Base-by-base conservation (phyloP, 352 stramenopile species). In the Phytophthora colocasiae region DNA sequence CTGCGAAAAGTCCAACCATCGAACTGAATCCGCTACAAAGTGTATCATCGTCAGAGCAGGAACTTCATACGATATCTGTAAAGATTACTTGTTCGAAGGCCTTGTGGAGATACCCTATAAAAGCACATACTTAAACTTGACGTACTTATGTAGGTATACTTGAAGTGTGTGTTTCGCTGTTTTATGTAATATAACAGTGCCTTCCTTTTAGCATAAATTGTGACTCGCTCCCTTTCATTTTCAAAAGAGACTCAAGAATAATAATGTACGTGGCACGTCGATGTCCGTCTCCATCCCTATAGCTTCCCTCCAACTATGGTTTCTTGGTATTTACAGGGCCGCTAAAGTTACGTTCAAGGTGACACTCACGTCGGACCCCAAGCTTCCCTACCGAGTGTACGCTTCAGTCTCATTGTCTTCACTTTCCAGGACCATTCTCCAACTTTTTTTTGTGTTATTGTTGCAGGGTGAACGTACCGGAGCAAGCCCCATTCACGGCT, bases 341-440 rank as follows among this genome's bases (percentile, higher is more conserved):
- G 77, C 74, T 31, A 96, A 94, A 73, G 85, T 96, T 32, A 91
- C 85, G 36, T 96, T 96, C 68, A 94, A 94, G 67, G 84, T 96
- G 45, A 96, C 84, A 39, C 78, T 96, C 27, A 91, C 88, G 39
- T 96, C 88, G n/a, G 88, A 96, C 73, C 86, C 85, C 14, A 93
- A 93, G 75, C 80, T 94, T 22, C 88, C 88, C 15, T 96, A 90
- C 60, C 82, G 85, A 32, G 78, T 96, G 82, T 90, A 55, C 34
- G 73, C 81, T 12, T 36, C 27, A 24, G 17, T 49, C 15, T 47
- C 36, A 31, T 12, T 26, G 11, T 41, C 45, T 41, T 6, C n/a
- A 6, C 12, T 51, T 22, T 51, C 43, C 29, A 31, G 15, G 2
- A 34, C 12, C 24, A 51, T 15, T 59, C 12, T 49, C 40, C 15